phyloP scores from a whole-genome alignment of 2,329 filamentous ascomycete genomes.

The Xylogone sp. region DNA sequence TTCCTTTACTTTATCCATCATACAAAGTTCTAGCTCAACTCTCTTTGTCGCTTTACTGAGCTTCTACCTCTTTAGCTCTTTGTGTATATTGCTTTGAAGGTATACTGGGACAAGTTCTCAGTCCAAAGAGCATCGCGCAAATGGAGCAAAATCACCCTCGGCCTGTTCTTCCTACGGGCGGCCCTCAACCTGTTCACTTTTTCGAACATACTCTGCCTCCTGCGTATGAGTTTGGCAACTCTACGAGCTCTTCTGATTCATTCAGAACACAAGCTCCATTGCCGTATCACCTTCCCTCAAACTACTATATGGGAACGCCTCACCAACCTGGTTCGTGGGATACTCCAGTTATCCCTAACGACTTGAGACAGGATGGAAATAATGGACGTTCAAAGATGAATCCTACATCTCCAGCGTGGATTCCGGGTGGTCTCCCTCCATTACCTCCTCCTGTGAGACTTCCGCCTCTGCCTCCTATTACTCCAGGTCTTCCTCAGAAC shows the following conservation, averaged over 20 bases:
- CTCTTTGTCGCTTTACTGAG: background rate
- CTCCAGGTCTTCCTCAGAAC: background rate
- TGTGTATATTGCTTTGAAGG: background rate
- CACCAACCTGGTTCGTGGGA: constrained; percentile 6
- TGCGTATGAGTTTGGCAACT: constrained; percentile 2
- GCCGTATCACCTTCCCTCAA: constrained; percentile 13
- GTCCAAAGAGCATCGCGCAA: background rate
- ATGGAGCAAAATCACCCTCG: background rate
- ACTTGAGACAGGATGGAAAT: background rate
- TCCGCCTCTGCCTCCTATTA: background rate
- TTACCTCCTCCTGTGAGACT: background rate
- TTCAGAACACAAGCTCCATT: constrained; percentile 20
- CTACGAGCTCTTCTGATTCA: constrained; percentile 17
- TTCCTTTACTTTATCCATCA: too few relatives aligned
- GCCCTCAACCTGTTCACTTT: background rate
- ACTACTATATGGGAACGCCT: background rate
- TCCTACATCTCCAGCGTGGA: constrained; percentile 4
- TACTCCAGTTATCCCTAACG: constrained; percentile 4
- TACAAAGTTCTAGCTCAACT: too few relatives aligned
- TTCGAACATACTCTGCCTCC: background rate
- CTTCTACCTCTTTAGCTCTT: background rate
- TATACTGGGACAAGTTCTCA: background rate
- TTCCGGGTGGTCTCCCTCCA: background rate
- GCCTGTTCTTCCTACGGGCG: background rate
- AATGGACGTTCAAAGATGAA: constrained; percentile 1